A percentile compares a stretch with the other conserved stretches of the same genome.
phyloP scores from a whole-genome alignment of 2,329 filamentous ascomycete genomes.

The Pleomassaria siparia region DNA sequence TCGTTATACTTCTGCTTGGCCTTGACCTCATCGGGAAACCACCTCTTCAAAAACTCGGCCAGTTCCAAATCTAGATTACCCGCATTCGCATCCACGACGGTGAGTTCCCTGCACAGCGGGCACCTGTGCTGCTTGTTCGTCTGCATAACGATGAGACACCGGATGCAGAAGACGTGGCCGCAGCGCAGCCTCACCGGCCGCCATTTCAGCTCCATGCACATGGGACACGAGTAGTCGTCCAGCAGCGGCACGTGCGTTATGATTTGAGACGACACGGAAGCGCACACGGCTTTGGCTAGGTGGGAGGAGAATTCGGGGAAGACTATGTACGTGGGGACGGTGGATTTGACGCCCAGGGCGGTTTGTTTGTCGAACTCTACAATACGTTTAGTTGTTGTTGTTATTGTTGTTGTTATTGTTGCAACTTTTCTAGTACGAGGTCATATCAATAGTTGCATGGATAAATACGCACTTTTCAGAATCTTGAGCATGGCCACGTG shows the following conservation, averaged over 20 bases:
- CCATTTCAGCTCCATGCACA: constrained; percentile 79
- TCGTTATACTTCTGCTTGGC: constrained; percentile 67
- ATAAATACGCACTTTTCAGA: constrained; percentile 67
- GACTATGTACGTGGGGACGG: constrained; percentile 62
- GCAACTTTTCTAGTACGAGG: no score
- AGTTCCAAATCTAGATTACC: constrained; percentile 71
- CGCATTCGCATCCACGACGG: constrained; percentile 69
- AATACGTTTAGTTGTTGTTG: background rate
- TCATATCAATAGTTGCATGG: background rate
- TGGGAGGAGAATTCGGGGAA: constrained; percentile 61
- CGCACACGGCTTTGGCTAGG: constrained; percentile 74
- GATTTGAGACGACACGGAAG: constrained; percentile 71
- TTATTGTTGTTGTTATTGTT: background rate
- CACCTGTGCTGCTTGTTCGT: constrained; percentile 68
- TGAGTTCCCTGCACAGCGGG: constrained; percentile 73
- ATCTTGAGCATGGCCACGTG: constrained; percentile 77
- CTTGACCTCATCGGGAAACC: constrained; percentile 74
- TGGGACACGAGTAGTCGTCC: constrained; percentile 81
- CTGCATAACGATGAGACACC: constrained; percentile 80
- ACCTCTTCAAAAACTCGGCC: constrained; percentile 69
- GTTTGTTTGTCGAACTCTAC: constrained; percentile 86
- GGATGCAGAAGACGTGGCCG: constrained; percentile 78
- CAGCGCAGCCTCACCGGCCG: constrained; percentile 77
- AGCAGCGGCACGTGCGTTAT: constrained; percentile 75
- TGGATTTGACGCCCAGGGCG: constrained; percentile 66